Base-by-base conservation (phyloP, 106 monocot species). In the Vanilla planifolia region DNA sequence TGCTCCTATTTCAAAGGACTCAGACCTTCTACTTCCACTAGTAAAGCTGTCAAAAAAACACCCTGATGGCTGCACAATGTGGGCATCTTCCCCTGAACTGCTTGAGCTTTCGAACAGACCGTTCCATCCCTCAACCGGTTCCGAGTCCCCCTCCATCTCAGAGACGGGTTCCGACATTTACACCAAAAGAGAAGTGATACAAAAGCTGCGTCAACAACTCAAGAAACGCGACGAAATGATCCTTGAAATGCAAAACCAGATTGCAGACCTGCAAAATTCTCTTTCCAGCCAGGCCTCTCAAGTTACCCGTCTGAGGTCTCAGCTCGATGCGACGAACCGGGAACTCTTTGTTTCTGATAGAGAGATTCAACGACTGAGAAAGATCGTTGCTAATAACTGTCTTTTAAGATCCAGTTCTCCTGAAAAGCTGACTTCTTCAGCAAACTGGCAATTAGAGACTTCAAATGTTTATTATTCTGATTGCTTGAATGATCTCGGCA, bases 181-280 rank as follows among this genome's bases (percentile, higher is more conserved):
- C 52, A 73, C 32, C 69, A 73, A 55, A 52, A 48, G 79, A 36
- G 79, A 79, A 59, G 79, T 74, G 10, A 73, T 74, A 35, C 51
- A 70, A 33, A 79, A 74, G 59, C 64, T 79, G 2, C 25, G 79
- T 21, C 73, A 70, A 25, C 79, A 79, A 45, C 59, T 79, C 22
- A 73, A 65, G 47, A 69, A 68, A 17, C 59, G 79, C 16, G 79
- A 74, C 32, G 79, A 79, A 40, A 79, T 79, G 79, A 74, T 79
- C 26, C 23, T 75, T 52, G 80, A 80, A 22, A 80, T 80, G 74
- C 80, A 80, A 40, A 62, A 36, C 2, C 74, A 75, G 65, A 75
- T 75, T 40, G 33, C 42, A 13, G 70, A 65, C 42, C 61, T 74
- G 3, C 74, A 66, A 47, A 70, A 53, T 20, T 70, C 80, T 48